Conservation (phyloP, 805 yeast species). For the Wickerhamiella occidentalis region DNA sequence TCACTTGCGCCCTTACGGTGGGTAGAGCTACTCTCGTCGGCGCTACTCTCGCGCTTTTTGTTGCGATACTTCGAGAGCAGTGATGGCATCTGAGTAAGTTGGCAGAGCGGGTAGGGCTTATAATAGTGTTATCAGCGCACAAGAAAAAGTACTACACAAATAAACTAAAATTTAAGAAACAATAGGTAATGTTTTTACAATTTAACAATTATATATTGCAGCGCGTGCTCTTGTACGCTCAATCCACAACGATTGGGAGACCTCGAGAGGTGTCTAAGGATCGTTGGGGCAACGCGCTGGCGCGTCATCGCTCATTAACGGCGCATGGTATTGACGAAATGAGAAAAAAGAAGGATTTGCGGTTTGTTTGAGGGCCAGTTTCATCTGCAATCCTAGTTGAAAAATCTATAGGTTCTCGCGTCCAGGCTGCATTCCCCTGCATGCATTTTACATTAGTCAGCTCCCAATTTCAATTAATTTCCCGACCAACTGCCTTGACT, state of each 20-base stretch:
- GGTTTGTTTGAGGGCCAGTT: not conserved
- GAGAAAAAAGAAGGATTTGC: not conserved
- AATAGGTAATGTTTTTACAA: not conserved
- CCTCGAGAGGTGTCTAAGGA: not conserved
- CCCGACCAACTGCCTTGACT: not conserved
- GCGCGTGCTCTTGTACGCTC: not conserved
- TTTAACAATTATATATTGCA: not conserved
- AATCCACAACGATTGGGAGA: not conserved
- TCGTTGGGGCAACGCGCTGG: not conserved
- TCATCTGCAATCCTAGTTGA: not conserved
- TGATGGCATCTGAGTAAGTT: conserved; percentile 15
- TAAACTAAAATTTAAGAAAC: too few relatives aligned
- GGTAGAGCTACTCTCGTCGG: conserved; percentile 8
- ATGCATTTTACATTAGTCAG: not conserved
- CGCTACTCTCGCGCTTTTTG: conserved; percentile 22
- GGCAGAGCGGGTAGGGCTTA: not conserved
- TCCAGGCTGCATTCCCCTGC: conserved; percentile 7
- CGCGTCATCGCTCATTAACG: not conserved
- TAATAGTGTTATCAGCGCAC: not conserved
- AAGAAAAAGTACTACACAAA: too few relatives aligned
- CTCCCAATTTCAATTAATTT: not conserved
- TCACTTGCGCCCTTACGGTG: conserved; percentile 10
- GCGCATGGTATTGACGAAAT: not conserved
- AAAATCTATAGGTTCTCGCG: not conserved
- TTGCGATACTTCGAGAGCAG: conserved; percentile 18